A percentile compares a stretch with the other conserved stretches of the same genome.
Evolutionary conservation across 2,329 filamentous ascomycete species (phyloP).

Genomic region (Remersonia thermophila): DNA sequence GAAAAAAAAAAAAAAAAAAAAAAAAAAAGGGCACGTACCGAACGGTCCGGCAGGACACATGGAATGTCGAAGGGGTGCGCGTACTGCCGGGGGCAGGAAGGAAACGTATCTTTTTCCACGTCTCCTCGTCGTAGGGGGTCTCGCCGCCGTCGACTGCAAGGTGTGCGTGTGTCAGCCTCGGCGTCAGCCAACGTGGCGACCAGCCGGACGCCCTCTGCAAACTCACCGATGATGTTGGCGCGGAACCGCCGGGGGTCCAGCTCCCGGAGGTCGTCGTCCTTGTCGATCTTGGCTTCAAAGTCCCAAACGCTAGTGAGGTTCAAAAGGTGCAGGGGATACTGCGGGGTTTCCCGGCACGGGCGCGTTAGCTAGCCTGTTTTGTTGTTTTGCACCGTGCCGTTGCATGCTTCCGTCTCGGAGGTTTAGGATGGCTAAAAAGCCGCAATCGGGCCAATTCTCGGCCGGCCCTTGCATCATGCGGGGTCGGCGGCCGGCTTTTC

Average conservation of each 20-base stretch:
- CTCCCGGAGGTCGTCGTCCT: slow-evolving; percentile 33
- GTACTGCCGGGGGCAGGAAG: slow-evolving; percentile 36
- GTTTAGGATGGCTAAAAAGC: background rate
- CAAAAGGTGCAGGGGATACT: slow-evolving; percentile 60
- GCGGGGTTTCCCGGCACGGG: background rate
- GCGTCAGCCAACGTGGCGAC: too few species aligned
- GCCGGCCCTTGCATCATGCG: background rate
- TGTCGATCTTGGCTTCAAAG: slow-evolving; percentile 44
- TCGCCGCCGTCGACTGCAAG: slow-evolving; percentile 11
- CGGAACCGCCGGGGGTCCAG: slow-evolving; percentile 55
- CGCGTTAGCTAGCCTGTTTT: too few species aligned
- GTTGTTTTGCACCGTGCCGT: background rate
- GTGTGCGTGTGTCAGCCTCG: slow-evolving; percentile 5
- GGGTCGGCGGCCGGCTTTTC: background rate
- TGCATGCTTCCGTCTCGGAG: background rate
- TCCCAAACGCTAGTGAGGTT: slow-evolving; percentile 52
- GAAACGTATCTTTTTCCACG: slow-evolving; percentile 51
- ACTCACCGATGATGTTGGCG: slow-evolving; percentile 55
- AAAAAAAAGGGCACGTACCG: slow-evolving; percentile 28
- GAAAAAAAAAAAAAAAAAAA: background rate
- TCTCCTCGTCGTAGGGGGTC: slow-evolving; percentile 53
- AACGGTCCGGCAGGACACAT: slow-evolving; percentile 52
- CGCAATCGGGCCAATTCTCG: slow-evolving; percentile 6
- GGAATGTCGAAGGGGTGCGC: slow-evolving; percentile 30
- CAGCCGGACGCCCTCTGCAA: too few species aligned